phyloP scores from a whole-genome alignment of 2,329 filamentous ascomycete species.

The Trichoderma sp. region DNA sequence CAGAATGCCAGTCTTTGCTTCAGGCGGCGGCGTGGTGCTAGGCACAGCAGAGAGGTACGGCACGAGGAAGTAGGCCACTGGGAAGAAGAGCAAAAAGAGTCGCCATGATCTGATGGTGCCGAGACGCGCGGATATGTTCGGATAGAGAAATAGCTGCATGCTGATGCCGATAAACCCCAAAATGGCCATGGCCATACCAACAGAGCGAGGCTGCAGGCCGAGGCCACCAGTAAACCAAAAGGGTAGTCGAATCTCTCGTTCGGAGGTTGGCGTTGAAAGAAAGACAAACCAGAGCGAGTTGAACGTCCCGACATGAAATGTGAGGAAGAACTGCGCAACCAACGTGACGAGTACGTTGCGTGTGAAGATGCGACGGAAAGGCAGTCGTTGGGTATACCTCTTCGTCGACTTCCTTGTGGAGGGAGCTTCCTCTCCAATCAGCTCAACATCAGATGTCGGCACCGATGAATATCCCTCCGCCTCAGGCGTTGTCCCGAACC shows the following conservation, averaged over 20 bases:
- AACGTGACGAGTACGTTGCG: conserved; percentile 54
- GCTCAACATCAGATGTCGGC: conserved; percentile 26
- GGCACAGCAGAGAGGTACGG: conserved; percentile 71
- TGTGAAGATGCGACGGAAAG: conserved; percentile 55
- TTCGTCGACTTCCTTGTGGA: conserved; percentile 19
- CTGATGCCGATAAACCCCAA: conserved; percentile 73
- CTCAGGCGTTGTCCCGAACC: conserved; percentile 20
- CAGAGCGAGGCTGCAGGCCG: conserved; percentile 66
- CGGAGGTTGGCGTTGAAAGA: conserved; percentile 62
- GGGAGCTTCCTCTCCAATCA: conserved; percentile 17
- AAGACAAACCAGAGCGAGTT: conserved; percentile 75
- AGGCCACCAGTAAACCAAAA: conserved; percentile 72
- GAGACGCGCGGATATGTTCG: conserved; percentile 60
- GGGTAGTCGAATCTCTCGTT: conserved; percentile 40
- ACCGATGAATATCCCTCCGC: conserved; percentile 26
- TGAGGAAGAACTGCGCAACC: conserved; percentile 65
- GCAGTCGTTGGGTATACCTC: conserved; percentile 46
- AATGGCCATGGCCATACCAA: conserved; percentile 76
- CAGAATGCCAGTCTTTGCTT: conserved; percentile 49
- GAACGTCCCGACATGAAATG: conserved; percentile 73
- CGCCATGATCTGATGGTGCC: conserved; percentile 69
- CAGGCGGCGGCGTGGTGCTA: conserved; percentile 48
- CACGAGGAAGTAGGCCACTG: conserved; percentile 64
- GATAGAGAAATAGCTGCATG: conserved; percentile 62
- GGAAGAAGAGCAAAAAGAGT: conserved; percentile 66